phyloP scores from a whole-genome alignment of 352 stramenopile genomes.

The Phytophthora litchii region DNA sequence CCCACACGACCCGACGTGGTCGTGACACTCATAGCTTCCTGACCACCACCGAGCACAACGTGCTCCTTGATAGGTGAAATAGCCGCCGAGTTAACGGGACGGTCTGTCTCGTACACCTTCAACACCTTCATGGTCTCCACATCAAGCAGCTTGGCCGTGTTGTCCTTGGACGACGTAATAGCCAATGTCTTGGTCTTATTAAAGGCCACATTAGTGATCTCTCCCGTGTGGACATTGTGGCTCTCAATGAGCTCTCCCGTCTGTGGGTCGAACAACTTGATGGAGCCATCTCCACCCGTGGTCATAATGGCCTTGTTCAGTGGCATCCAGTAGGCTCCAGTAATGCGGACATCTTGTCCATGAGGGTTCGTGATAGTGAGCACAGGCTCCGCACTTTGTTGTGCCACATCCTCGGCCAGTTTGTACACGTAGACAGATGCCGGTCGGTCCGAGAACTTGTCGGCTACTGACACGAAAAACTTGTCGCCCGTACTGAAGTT shows the following conservation, averaged over 20 bases:
- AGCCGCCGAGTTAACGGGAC: slow-evolving; percentile 97
- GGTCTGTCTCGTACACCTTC: slow-evolving; percentile 98
- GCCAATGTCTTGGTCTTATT: slow-evolving; percentile 97
- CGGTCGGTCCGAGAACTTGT: slow-evolving; percentile 86
- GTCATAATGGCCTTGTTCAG: slow-evolving; percentile 89
- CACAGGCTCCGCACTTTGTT: slow-evolving; percentile 67
- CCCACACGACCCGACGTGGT: slow-evolving; percentile 92
- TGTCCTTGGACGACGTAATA: slow-evolving; percentile 98
- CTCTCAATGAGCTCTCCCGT: slow-evolving; percentile 76
- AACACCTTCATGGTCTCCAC: slow-evolving; percentile 95
- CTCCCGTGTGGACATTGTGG: slow-evolving; percentile 93
- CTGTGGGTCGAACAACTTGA: slow-evolving; percentile 84
- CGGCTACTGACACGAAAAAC: slow-evolving; percentile 81
- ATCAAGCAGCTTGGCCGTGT: slow-evolving; percentile 97
- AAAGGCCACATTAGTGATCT: slow-evolving; percentile 96
- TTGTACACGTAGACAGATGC: slow-evolving; percentile 84
- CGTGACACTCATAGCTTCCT: slow-evolving; percentile 99
- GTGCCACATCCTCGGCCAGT: slow-evolving; percentile 61
- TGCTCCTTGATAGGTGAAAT: slow-evolving; percentile 97
- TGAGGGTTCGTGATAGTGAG: slow-evolving; percentile 76
- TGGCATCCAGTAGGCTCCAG: slow-evolving; percentile 85
- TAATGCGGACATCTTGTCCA: slow-evolving; percentile 82
- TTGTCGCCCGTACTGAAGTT: slow-evolving; percentile 90
- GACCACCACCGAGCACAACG: slow-evolving; percentile 97
- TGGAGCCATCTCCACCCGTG: slow-evolving; percentile 78